A percentile compares a stretch with the other conserved stretches of the same genome.
phyloP scores from a whole-genome alignment of 2,329 filamentous ascomycete species.

The Coniochaeta sp. region DNA sequence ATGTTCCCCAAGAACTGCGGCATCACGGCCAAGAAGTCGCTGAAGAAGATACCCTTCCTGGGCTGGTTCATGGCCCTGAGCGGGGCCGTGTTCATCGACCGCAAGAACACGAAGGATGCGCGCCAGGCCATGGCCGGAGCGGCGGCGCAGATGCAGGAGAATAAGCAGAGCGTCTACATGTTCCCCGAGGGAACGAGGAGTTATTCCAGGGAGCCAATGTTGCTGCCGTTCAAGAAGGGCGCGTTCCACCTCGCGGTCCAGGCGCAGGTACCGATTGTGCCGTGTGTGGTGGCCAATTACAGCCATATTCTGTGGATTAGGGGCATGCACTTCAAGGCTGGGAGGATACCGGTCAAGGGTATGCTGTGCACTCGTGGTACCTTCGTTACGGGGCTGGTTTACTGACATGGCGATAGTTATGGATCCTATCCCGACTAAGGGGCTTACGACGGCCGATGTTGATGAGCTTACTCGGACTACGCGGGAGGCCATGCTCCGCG shows the following conservation, averaged over 20 bases:
- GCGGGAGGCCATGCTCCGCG: slow-evolving; percentile 68
- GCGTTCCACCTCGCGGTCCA: slow-evolving; percentile 95
- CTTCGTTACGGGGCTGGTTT: not conserved
- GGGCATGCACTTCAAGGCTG: slow-evolving; percentile 57
- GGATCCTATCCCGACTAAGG: slow-evolving; percentile 70
- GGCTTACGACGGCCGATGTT: slow-evolving; percentile 68
- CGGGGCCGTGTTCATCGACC: slow-evolving; percentile 92
- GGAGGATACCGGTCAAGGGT: slow-evolving; percentile 71
- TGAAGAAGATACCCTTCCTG: slow-evolving; percentile 74
- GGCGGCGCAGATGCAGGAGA: slow-evolving; percentile 66
- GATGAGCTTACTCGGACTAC: slow-evolving; percentile 63
- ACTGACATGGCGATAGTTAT: slow-evolving; percentile 47
- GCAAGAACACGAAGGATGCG: slow-evolving; percentile 74
- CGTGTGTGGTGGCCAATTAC: slow-evolving; percentile 76
- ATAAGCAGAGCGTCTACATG: slow-evolving; percentile 74
- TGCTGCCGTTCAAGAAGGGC: slow-evolving; percentile 98
- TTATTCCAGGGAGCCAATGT: slow-evolving; percentile 71
- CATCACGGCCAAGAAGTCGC: slow-evolving; percentile 82
- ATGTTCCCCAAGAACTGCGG: slow-evolving; percentile 89
- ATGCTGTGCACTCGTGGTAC: slow-evolving; percentile 14
- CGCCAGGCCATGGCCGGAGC: slow-evolving; percentile 80
- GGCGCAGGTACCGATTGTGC: slow-evolving; percentile 87
- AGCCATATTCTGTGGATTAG: slow-evolving; percentile 63
- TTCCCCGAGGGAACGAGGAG: slow-evolving; percentile 91
- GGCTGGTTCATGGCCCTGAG: slow-evolving; percentile 92